Conservation (phyloP, 352 stramenopile genomes). For the Phytopythium aichiense region DNA sequence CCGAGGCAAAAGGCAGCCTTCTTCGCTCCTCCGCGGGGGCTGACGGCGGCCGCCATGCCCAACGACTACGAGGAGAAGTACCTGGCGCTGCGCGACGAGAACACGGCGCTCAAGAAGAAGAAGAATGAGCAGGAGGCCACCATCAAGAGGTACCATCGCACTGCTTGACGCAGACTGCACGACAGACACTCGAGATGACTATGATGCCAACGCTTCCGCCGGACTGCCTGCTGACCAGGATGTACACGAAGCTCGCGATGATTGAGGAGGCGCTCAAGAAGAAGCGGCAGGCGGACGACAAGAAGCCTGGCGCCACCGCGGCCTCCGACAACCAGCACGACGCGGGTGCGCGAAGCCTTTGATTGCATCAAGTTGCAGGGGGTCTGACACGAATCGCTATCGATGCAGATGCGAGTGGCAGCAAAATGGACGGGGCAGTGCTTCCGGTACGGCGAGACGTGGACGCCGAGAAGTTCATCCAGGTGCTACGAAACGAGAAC, state of each 20-base stretch:
- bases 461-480: slow-evolving; percentile 79
- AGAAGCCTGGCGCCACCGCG: not conserved
- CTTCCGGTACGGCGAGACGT: slow-evolving; percentile 50
- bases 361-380: no score
- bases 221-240: slow-evolving; percentile 27
- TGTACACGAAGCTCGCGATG: slow-evolving; percentile 88
- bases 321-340: slow-evolving; percentile 55
- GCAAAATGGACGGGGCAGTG: slow-evolving; percentile 13
- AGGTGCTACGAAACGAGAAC: slow-evolving; percentile 78
- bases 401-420: slow-evolving; percentile 22
- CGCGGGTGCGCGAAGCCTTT: slow-evolving; percentile 15
- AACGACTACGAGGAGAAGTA: slow-evolving; percentile 84
- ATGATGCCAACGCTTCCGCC: not conserved
- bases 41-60: slow-evolving; percentile 26
- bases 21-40: not conserved
- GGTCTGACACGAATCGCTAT: no score
- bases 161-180: not conserved
- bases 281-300: slow-evolving; percentile 41
- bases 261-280: slow-evolving; percentile 86
- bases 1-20: no score
- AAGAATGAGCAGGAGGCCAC: slow-evolving; percentile 90
- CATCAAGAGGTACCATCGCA: slow-evolving; percentile 63
- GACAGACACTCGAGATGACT: not conserved
- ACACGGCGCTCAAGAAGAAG: slow-evolving; percentile 85
- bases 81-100: slow-evolving; percentile 78